Base-by-base conservation (phyloP, 2,329 filamentous ascomycete species). In the Lachnellula hyalina region DNA sequence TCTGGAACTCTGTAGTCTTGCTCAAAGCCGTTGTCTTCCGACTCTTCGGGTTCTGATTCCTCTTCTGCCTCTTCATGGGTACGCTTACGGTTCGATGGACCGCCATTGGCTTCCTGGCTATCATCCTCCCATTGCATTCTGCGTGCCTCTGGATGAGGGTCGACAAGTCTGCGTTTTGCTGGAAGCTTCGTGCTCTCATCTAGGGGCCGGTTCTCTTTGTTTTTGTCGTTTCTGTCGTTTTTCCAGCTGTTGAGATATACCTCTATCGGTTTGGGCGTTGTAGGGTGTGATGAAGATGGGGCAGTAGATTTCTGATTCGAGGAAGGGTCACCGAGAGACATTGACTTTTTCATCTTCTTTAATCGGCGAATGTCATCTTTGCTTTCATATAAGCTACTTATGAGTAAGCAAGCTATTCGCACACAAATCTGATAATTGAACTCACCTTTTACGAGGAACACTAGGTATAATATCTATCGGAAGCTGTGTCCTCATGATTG, bases 201-300 rank as follows among this genome's bases (percentile, higher is more conserved):
- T 9, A 51, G 14, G 14, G 60, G 59, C 28, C 55, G 55, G 25
- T 69, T 69, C 46, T 69, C 67, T 52, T 69, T 69, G 19, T 68
- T 67, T 41, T 62, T 63, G 15, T 67, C 63, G 19, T 55, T 52
- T 9, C 21, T 53, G 15, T 47, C 53, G n/a, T 23, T 34, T 9
- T 59, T 51, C 46, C 56, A 60, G 15, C 3, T 42, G 5, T 19
- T 34, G 8, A 47, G 35, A 46, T 60, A 58, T 8, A 56, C 54
- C 14, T 49, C 34, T 17, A 45, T 58, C n/a, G 59, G 40, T 17
- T 55, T 44, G 38, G 38, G 38, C 38, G 5, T 15, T n/a, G 14
- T 40, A 19, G 15, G 15, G 9, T 9, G 38, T 7, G 44, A 46
- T 25, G 44, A 46, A 46, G 44, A 46, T 42, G 36, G 35, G 36